Conservation (phyloP, 129 eudicot species). For the Pittosporum tobira region DNA sequence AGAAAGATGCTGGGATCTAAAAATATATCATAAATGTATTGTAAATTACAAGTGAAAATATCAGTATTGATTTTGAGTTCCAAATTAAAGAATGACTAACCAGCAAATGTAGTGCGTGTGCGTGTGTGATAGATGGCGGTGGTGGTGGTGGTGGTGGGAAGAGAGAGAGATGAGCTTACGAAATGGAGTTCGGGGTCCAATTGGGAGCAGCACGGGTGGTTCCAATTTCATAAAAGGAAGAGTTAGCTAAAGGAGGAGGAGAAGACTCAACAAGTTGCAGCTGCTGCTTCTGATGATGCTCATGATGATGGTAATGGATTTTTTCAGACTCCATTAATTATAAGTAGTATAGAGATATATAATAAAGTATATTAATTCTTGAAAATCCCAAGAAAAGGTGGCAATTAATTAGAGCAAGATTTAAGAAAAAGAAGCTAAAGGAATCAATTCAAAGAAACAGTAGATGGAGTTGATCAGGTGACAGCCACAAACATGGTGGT, state of each 20-base stretch:
- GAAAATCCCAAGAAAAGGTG: conserved; percentile 85
- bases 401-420: conserved; percentile 17
- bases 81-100: conserved; percentile 7
- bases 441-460: neutral
- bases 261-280: conserved; percentile 22
- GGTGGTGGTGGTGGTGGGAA: too few species aligned
- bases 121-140: conserved; percentile 2
- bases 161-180: conserved; percentile 46
- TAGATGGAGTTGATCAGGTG: conserved; percentile 33
- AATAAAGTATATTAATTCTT: conserved; percentile 28
- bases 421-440: conserved; percentile 9
- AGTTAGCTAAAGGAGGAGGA: conserved; percentile 23
- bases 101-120: neutral
- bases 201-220: conserved; percentile 11
- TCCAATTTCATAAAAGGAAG: conserved; percentile 40
- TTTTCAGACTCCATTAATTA: conserved; percentile 74
- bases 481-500: conserved; percentile 35
- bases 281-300: conserved; percentile 32
- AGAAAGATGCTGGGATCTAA: conserved; percentile 16
- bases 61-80: conserved; percentile 13
- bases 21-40: neutral
- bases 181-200: conserved; percentile 53
- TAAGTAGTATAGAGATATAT: conserved; percentile 12
- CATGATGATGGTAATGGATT: conserved; percentile 40
- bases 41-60: conserved; percentile 9